phyloP scores from a whole-genome alignment of 192 early-diverging fungal species.

The Backusella parvicylindrica region DNA sequence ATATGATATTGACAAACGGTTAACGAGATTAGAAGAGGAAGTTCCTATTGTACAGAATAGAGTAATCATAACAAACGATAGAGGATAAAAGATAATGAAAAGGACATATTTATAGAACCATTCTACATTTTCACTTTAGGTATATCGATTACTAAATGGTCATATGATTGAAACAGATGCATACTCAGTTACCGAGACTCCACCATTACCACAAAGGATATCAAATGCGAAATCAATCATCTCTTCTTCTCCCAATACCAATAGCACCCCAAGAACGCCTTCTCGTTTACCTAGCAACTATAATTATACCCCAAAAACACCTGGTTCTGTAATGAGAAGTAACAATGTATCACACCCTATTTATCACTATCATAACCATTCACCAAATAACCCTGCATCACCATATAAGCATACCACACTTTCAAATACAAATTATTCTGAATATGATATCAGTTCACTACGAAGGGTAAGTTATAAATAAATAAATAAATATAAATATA shows the following conservation, averaged over 20 bases:
- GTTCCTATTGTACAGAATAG: background rate
- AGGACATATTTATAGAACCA: background rate
- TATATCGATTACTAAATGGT: background rate
- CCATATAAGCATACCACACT: background rate
- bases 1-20: background rate
- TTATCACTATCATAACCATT: background rate
- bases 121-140: background rate
- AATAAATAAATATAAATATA: no score
- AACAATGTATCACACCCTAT: background rate
- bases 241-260: background rate
- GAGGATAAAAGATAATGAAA: background rate
- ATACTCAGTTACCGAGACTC: background rate
- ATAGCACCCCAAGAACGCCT: background rate
- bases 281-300: background rate
- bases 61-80: background rate
- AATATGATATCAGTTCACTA: background rate
- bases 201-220: background rate
- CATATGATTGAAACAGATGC: background rate
- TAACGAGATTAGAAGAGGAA: background rate
- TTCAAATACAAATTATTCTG: background rate
- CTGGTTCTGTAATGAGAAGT: background rate
- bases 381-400: background rate
- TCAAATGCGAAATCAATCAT: background rate
- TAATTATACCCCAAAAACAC: background rate
- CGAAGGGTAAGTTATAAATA: background rate